Conservation (phyloP, 768 basidiomycete genomes). For the Boletus eberwhitei region DNA sequence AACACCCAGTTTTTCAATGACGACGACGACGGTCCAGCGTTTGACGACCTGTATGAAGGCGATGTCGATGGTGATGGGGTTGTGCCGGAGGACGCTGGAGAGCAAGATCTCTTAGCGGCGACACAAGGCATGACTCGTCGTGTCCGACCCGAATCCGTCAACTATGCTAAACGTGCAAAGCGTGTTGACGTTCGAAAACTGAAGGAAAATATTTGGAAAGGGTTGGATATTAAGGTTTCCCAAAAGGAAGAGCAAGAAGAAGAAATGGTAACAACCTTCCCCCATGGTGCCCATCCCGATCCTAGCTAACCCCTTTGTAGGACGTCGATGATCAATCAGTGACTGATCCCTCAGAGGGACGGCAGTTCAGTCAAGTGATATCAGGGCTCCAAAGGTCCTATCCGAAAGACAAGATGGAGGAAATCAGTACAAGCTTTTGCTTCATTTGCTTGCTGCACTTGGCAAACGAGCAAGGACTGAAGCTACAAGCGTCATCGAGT, state of each 20-base stretch:
- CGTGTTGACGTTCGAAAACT: constrained; percentile 93
- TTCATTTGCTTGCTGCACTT: constrained; percentile 97
- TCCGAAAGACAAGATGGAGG: constrained; percentile 91
- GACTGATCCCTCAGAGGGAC: constrained; percentile 64
- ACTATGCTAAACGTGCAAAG: constrained; percentile 94
- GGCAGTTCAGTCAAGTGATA: constrained; percentile 79
- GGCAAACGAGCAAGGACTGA: constrained; percentile 94
- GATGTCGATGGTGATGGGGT: constrained; percentile 49
- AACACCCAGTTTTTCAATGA: constrained; percentile 98
- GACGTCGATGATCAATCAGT: constrained; percentile 49
- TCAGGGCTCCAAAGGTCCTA: constrained; percentile 77
- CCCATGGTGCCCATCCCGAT: not conserved
- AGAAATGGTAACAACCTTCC: constrained; percentile 48
- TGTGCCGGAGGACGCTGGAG: constrained; percentile 57
- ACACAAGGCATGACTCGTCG: constrained; percentile 76
- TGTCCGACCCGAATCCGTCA: constrained; percentile 82
- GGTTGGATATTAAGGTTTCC: constrained; percentile 72
- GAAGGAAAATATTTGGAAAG: constrained; percentile 98
- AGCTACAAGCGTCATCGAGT: constrained; percentile 55
- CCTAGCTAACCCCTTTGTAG: constrained; percentile 31
- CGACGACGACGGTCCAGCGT: constrained; percentile 76
- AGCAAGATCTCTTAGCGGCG: constrained; percentile 84
- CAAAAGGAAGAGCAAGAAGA: constrained; percentile 37
- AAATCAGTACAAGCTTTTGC: constrained; percentile 98
- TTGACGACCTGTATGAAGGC: constrained; percentile 51